Evolutionary conservation across 2,329 filamentous ascomycete genomes (phyloP).

Genomic region (Sarocladium kiliense): DNA sequence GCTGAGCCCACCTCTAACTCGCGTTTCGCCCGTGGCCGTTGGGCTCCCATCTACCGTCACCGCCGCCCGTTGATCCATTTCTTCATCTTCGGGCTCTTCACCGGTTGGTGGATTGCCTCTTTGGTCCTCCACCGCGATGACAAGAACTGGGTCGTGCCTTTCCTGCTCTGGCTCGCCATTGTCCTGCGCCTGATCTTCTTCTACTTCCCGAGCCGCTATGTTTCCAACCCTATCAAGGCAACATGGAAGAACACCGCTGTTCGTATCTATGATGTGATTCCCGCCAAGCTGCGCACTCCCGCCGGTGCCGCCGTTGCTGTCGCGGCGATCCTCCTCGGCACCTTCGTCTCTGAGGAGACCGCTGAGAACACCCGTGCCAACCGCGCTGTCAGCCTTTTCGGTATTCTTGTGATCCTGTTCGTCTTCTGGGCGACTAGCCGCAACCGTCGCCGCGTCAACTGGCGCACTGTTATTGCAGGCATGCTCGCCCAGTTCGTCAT

Average conservation of each 20-base stretch:
- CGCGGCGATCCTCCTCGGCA: constrained; percentile 69
- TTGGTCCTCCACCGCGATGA: constrained; percentile 67
- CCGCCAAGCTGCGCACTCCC: constrained; percentile 59
- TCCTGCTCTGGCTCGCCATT: constrained; percentile 73
- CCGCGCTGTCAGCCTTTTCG: constrained; percentile 76
- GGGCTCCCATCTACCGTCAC: constrained; percentile 35
- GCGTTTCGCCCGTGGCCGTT: constrained; percentile 14
- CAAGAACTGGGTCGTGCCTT: constrained; percentile 77
- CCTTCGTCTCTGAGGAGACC: constrained; percentile 67
- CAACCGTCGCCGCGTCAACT: constrained; percentile 58
- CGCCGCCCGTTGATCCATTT: constrained; percentile 42
- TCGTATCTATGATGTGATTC: constrained; percentile 55
- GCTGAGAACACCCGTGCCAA: constrained; percentile 74
- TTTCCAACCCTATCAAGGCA: constrained; percentile 61
- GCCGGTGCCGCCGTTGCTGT: constrained; percentile 60
- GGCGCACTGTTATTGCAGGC: constrained; percentile 80
- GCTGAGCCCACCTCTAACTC: constrained; percentile 1
- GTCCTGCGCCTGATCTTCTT: constrained; percentile 69
- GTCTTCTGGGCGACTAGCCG: constrained; percentile 66
- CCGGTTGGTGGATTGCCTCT: constrained; percentile 71
- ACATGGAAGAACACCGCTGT: constrained; percentile 63
- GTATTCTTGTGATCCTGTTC: constrained; percentile 65
- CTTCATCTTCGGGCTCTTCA: constrained; percentile 38
- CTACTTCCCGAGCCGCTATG: constrained; percentile 59
- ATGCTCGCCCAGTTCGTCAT: constrained; percentile 87